phyloP scores from a whole-genome alignment of 371 early-diverging fungal species.

The Vairimorpha apis region DNA sequence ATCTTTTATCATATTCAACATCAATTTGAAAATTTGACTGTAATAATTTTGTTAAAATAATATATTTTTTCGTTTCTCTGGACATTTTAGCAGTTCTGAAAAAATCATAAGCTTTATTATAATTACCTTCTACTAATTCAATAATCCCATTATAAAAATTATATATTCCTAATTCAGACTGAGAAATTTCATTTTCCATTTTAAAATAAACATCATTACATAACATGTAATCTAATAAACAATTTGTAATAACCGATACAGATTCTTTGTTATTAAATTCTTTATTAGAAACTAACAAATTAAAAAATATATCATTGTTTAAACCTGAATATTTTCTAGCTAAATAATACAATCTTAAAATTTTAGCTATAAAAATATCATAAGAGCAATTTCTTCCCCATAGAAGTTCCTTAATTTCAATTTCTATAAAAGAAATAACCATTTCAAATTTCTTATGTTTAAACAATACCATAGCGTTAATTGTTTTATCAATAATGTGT shows the following conservation, averaged over 20 bases:
- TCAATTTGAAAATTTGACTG: conserved; percentile 22
- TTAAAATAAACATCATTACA: conserved; percentile 29
- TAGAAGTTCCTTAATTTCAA: neutral
- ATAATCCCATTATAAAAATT: conserved; percentile 46
- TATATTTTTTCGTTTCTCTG: conserved; percentile 16
- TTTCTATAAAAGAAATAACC: neutral
- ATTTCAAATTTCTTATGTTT: neutral
- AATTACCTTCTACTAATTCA: conserved; percentile 38
- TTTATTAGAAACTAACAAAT: conserved; percentile 24
- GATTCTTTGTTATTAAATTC: conserved; percentile 42
- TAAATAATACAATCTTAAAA: conserved; percentile 30
- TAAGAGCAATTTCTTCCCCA: conserved; percentile 15
- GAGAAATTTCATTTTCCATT: conserved; percentile 12
- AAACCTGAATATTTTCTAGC: conserved; percentile 21
- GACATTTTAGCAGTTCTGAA: conserved; percentile 22
- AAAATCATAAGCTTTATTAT: conserved; percentile 7
- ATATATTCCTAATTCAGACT: conserved; percentile 32
- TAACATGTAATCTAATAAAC: conserved; percentile 36
- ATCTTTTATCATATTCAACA: conserved; percentile 22
- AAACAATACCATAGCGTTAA: neutral
- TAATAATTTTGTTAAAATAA: conserved; percentile 42
- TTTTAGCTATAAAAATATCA: conserved; percentile 20
- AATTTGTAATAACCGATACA: conserved; percentile 34
- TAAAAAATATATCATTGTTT: conserved; percentile 15
- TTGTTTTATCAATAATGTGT: neutral